phyloP scores from a whole-genome alignment of 345 rosid species.

The Rubroshorea leprosula region DNA sequence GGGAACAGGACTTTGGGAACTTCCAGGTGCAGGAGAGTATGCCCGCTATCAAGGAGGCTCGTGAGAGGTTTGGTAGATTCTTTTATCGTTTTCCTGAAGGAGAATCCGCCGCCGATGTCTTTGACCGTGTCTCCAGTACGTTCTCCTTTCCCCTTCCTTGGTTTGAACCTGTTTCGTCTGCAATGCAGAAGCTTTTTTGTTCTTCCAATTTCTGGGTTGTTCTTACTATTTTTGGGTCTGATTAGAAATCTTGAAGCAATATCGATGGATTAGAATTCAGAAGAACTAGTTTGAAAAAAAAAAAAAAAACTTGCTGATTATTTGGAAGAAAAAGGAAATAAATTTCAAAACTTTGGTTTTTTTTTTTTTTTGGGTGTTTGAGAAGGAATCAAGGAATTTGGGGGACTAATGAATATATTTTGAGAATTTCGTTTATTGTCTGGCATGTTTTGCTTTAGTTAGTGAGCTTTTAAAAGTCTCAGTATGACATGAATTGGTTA shows the following conservation, averaged over 20 bases:
- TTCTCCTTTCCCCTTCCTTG: background rate
- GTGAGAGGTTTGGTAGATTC: constrained; percentile 79
- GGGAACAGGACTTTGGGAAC: constrained; percentile 98
- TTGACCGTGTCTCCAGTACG: constrained; percentile 92
- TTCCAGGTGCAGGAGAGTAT: constrained; percentile 87
- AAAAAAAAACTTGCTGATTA: no score
- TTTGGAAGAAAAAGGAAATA: background rate
- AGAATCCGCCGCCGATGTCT: constrained; percentile 97
- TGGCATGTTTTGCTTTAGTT: background rate
- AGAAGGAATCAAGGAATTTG: no score
- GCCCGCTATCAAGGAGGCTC: constrained; percentile 56
- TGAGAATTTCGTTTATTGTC: background rate
- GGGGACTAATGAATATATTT: background rate
- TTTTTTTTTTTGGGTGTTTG: no score
- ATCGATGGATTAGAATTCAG: background rate
- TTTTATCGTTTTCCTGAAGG: constrained; percentile 97
- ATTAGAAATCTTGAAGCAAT: background rate
- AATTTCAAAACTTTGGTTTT: background rate
- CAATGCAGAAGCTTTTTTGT: background rate
- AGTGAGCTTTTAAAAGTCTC: background rate
- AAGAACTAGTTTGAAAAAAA: background rate
- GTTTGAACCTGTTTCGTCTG: background rate
- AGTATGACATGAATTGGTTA: background rate
- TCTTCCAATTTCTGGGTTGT: background rate
- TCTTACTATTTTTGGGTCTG: background rate